A percentile compares a stretch with the other conserved stretches of the same genome.
These are phyloP conservation scores for Daldinia childiae DNA, from an alignment of 495 filamentous ascomycete genomes.

Conservation along the genomic window DNA sequence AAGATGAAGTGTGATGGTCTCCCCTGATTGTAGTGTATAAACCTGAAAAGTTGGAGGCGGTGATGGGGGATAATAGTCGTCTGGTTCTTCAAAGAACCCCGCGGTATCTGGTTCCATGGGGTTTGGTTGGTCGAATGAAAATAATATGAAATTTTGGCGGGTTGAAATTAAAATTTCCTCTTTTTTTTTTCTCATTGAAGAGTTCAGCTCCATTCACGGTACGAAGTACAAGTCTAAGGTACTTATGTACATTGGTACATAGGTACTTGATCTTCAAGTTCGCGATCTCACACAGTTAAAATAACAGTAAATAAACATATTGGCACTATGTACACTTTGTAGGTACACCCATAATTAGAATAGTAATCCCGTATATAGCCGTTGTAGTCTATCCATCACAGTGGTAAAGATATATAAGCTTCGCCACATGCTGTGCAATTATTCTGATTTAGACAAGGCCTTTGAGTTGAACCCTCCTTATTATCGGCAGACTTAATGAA, in stretches of 20 bases:
- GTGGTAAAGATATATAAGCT: neutral
- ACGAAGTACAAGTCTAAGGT: neutral
- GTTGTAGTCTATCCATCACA: neutral
- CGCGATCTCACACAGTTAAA: too few relatives aligned
- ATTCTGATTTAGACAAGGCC: neutral
- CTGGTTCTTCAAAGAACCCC: constrained; percentile 80
- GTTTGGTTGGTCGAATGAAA: constrained; percentile 3
- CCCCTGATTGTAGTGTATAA: constrained; percentile 73
- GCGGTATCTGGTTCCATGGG: constrained; percentile 48
- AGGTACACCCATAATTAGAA: neutral
- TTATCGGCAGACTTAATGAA: too few relatives aligned
- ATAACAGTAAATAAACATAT: too few relatives aligned
- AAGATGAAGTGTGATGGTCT: constrained; percentile 75
- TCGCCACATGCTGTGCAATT: neutral
- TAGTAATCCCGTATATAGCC: neutral
- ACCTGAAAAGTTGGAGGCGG: constrained; percentile 72
- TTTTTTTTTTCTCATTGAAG: neutral
- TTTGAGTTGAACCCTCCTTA: too few relatives aligned
- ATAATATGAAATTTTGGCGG: neutral
- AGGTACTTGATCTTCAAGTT: too few relatives aligned
- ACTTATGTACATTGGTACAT: neutral
- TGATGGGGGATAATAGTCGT: constrained; percentile 77
- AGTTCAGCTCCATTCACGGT: neutral
- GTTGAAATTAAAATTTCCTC: neutral
- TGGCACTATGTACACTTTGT: neutral